Evolutionary conservation across 1,284 basidiomycete species (phyloP).

Genomic region (Tylopilus sp.): DNA sequence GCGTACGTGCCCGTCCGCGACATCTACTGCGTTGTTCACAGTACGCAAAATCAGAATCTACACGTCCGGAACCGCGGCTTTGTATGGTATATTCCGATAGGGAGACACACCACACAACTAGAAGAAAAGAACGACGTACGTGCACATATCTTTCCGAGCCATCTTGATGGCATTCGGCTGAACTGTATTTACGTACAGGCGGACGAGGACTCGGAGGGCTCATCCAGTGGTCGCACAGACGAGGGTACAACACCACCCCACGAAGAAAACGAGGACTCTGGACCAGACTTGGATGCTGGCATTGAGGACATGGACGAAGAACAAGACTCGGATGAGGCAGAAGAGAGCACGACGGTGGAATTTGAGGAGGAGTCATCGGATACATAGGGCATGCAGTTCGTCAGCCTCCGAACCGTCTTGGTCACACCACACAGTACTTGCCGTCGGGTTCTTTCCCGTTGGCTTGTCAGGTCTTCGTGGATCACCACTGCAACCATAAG

Average conservation of each 20-base stretch:
- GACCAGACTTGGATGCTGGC: slow-evolving; percentile 61
- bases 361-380: slow-evolving; percentile 33
- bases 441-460: background rate
- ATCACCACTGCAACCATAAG: background rate
- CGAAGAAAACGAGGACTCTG: slow-evolving; percentile 56
- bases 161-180: slow-evolving; percentile 1
- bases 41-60: slow-evolving; percentile 42
- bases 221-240: slow-evolving; percentile 36
- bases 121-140: slow-evolving; percentile 82
- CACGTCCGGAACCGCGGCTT: slow-evolving; percentile 64
- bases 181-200: slow-evolving; percentile 32
- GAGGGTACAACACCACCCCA: slow-evolving; percentile 46
- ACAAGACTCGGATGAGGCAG: slow-evolving; percentile 27
- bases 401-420: background rate
- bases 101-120: slow-evolving; percentile 63
- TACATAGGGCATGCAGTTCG: slow-evolving; percentile 4
- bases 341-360: slow-evolving; percentile 28
- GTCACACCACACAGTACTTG: background rate
- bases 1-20: slow-evolving; percentile 41
- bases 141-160: slow-evolving; percentile 9
- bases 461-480: background rate
- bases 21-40: background rate
- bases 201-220: slow-evolving; percentile 41
- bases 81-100: slow-evolving; percentile 67
- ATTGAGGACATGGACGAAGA: slow-evolving; percentile 73